Evolutionary conservation across 805 yeast genomes (phyloP), one percentile per base, ranked within the genome.

Genomic region (Spathaspora girioi): DNA sequence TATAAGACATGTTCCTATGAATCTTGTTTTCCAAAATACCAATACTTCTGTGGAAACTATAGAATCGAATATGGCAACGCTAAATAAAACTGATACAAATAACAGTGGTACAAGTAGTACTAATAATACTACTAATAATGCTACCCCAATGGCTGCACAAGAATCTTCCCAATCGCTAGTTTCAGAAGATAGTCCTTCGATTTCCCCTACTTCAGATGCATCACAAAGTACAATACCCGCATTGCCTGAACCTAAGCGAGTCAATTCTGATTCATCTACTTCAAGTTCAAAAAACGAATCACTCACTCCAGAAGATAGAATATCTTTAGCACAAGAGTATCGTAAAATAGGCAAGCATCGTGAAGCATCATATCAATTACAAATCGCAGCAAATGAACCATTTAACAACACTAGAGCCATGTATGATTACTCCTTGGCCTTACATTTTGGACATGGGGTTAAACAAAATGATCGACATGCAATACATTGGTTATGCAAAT

Each of bases 391-490:
- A 5, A 73, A 75, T 50, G 66, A 71, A n/a, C 87, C 89, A 7
- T 75, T 79, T 55, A 74, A 71, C 54, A 80, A 83, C 43, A 69
- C 74, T 1, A 61, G 59, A 47, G 96, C 91, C 0, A 86, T 82
- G 85, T 73, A 82, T 45, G 62, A 86, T 29, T 87, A 86, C 59
- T 89, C 89, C 0, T 64, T 85, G 56, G 86, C 91, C 0, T 66
- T 88, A 20, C 69, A 86, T 47, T 70, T 78, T 51, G 94, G 93
- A 0, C 84, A 82, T 63, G 94, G 94, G 0, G 81, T 84, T 10
- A 72, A 79, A 17, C 76, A 73, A 49, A 84, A 84, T 59, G 77
- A 79, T 41, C 58, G 66, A 17, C 78, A 76, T 47, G 79, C 90
- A 2, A 71, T 84, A 45, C 65, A 71, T 49, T 86, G 89, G 87